Evolutionary conservation across 2,329 filamentous ascomycete genomes (phyloP), one percentile per base, ranked within the genome.

Genomic region (Alternaria ethzedia): DNA sequence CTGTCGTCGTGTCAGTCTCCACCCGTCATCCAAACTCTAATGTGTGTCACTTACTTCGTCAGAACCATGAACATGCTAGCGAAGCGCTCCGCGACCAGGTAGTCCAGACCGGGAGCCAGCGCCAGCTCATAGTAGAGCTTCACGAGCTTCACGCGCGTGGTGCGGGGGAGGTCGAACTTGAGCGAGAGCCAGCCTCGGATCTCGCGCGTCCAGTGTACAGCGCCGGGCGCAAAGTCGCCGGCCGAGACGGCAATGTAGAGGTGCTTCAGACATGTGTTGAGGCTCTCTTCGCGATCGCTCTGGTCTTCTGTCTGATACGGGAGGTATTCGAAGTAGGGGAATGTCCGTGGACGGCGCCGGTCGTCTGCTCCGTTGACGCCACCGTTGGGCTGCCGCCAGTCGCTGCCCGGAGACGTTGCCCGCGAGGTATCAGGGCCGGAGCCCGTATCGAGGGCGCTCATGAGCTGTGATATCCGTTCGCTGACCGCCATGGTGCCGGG

Each of bases 161-260:
- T 90, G 73, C 92, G 89, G 51, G 93, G 93, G 78, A 97, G 93
- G 82, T 99, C 95, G 78, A 99, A 99, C 85, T 99, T 99, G 81
- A 99, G 89, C 57, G 91, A 92, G 70, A 99, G 86, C 96, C 96
- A 99, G 81, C 91, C 93, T 77, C 94, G 89, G 51, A 99, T 90
- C 86, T 99, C 96, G 70, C 95, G 90, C 15, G 96, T 97, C 96
- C 96, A 99, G 81, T 99, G 95, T 65, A 97, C 86, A 26, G 95
- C 96, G 32, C 96, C 96, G 0, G 95, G 93, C 23, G 91, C 90
- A 81, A 98, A 98, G 81, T 99, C 96, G 69, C 97, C 94, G 4
- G 96, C 91, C 77, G 94, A 91, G 67, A 99, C 86, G 61, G 95
- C 89, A 72, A 97, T 92, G 79, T 97, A 98, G 28, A 99, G 90